Evolutionary conservation across 2,329 filamentous ascomycete species (phyloP).

Genomic region (Juglanconis oblonga): DNA sequence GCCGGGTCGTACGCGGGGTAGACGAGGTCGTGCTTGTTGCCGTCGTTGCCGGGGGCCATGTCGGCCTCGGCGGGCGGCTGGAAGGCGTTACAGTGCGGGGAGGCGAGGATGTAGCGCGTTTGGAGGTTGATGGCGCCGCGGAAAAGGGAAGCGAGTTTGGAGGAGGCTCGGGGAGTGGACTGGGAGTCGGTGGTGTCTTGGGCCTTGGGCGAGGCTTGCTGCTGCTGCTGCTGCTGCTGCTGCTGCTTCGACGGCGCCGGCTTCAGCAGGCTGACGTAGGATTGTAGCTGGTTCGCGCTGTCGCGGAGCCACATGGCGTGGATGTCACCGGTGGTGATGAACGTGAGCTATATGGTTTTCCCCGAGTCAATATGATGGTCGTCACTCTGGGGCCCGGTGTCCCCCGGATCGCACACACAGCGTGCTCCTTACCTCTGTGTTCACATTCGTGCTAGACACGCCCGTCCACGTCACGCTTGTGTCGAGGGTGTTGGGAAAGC

Average conservation of each 20-base stretch:
- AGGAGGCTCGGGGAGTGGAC: neutral
- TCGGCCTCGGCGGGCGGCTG: conserved; percentile 70
- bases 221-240: too few species aligned
- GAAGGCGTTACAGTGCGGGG: conserved; percentile 80
- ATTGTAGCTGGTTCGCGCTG: conserved; percentile 66
- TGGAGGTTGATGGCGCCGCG: conserved; percentile 65
- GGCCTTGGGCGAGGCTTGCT: neutral
- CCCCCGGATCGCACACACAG: neutral
- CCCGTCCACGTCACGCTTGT: conserved; percentile 69
- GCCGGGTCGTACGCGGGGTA: conserved; percentile 50
- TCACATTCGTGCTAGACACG: conserved; percentile 43
- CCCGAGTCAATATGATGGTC: too few species aligned
- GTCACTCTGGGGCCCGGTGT: too few species aligned
- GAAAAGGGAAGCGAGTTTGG: conserved; percentile 59
- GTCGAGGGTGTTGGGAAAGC: conserved; percentile 71
- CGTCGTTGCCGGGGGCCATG: conserved; percentile 32
- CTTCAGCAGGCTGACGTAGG: conserved; percentile 55
- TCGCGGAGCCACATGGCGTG: conserved; percentile 82
- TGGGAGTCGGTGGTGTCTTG: neutral
- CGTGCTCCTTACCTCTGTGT: conserved; percentile 31
- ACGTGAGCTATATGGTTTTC: conserved; percentile 48
- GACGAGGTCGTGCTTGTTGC: conserved; percentile 19
- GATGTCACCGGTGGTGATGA: conserved; percentile 73
- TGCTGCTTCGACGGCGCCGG: conserved; percentile 22
- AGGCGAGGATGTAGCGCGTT: conserved; percentile 56